These are phyloP conservation scores for Euphorbia neoarborescens DNA, from an alignment of 441 rosid species.

Conservation along the genomic window DNA sequence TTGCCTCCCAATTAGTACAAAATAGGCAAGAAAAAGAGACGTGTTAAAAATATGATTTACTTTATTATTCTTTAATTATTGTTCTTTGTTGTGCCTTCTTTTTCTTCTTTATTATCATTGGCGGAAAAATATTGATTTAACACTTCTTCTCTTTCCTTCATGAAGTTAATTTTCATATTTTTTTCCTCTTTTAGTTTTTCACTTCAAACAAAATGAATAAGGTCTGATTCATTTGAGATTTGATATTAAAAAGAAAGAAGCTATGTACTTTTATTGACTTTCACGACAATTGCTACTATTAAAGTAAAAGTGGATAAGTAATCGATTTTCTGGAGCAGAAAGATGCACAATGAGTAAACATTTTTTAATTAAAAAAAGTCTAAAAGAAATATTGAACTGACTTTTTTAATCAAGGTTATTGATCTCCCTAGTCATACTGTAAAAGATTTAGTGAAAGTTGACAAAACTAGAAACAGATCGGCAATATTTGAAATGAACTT, in stretches of 20 bases:
- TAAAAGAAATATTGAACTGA: background rate
- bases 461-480: background rate
- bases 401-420: background rate
- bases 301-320: background rate
- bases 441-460: background rate
- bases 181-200: background rate
- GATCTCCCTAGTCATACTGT: background rate
- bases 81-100: too few relatives aligned
- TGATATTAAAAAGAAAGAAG: background rate
- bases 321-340: background rate
- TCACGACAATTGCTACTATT: background rate
- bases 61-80: too few relatives aligned
- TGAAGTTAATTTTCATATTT: background rate
- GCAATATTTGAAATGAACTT: background rate
- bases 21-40: background rate
- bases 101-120: background rate
- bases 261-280: background rate
- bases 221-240: background rate
- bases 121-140: background rate
- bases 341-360: background rate
- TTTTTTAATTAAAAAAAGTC: background rate
- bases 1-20: background rate
- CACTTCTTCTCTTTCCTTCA: background rate
- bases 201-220: background rate
- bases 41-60: too few relatives aligned